phyloP scores from a whole-genome alignment of 2,329 filamentous ascomycete species.

The Metarhizium sp. region DNA sequence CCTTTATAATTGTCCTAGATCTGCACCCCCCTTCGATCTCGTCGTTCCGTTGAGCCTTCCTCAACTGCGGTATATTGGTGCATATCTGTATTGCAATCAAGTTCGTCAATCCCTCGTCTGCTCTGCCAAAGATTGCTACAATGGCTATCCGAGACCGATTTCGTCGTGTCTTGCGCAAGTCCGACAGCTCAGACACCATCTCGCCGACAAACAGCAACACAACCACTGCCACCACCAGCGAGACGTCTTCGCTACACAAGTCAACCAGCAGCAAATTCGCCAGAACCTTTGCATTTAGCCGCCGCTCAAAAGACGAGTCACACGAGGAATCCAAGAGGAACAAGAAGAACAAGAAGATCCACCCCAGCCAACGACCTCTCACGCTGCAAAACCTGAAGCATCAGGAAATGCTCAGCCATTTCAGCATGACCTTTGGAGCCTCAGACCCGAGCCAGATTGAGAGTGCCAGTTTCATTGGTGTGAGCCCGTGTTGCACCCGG shows the following conservation, averaged over 20 bases:
- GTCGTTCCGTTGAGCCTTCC: background rate
- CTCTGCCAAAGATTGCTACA: constrained; percentile 3
- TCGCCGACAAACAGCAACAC: constrained; percentile 23
- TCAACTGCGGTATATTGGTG: background rate
- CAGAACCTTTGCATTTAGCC: constrained; percentile 22
- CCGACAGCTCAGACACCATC: constrained; percentile 19
- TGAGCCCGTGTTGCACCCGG: constrained; percentile 37
- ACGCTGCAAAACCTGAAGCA: constrained; percentile 35
- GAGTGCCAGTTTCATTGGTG: constrained; percentile 22
- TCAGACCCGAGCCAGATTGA: constrained; percentile 23
- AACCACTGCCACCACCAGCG: constrained; percentile 19
- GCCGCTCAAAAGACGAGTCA: constrained; percentile 8
- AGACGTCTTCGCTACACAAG: constrained; percentile 22
- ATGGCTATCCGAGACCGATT: constrained; percentile 35
- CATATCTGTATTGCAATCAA: background rate
- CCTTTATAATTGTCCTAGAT: constrained; percentile 2
- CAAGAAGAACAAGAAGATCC: constrained; percentile 20
- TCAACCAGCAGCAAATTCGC: constrained; percentile 19
- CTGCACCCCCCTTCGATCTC: background rate
- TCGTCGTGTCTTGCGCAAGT: constrained; percentile 30
- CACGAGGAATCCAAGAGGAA: constrained; percentile 13
- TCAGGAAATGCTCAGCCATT: constrained; percentile 36
- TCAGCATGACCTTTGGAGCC: constrained; percentile 36
- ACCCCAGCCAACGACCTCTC: constrained; percentile 36
- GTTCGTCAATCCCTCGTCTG: background rate